Conservation (phyloP, 306 rosid genomes). For the Dryas alaskensis region DNA sequence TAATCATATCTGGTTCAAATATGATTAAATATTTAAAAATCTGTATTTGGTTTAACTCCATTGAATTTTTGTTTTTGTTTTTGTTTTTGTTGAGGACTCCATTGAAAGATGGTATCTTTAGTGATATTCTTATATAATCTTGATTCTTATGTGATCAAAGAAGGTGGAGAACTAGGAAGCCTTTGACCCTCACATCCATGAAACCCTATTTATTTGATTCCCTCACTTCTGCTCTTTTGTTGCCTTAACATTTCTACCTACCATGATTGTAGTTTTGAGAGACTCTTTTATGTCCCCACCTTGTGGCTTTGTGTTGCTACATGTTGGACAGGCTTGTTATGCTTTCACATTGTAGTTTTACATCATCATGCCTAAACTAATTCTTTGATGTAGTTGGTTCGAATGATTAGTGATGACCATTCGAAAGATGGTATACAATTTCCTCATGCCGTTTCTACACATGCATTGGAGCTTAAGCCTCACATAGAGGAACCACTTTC, state of each 20-base stretch:
- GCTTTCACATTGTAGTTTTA: constrained; percentile 8
- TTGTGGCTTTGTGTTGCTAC: background rate
- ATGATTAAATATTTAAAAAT: background rate
- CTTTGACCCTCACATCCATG: background rate
- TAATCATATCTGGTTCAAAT: background rate
- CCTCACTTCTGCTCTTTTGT: background rate
- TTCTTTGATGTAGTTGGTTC: constrained; percentile 66
- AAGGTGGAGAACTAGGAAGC: constrained; percentile 4
- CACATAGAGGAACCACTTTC: constrained; percentile 90
- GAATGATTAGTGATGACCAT: constrained; percentile 49
- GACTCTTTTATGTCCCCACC: constrained; percentile 5
- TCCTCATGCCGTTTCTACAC: constrained; percentile 42
- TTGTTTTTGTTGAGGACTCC: no score
- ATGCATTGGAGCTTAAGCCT: constrained; percentile 84
- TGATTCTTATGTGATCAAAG: background rate
- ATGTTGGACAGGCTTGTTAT: background rate
- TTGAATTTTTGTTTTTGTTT: background rate
- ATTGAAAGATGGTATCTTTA: background rate
- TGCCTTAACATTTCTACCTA: background rate
- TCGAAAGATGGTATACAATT: constrained; percentile 41
- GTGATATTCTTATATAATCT: background rate
- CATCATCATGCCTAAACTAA: constrained; percentile 23
- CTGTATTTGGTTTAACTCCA: background rate
- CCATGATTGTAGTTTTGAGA: background rate
- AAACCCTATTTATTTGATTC: constrained; percentile 2